Evolutionary conservation across 768 basidiomycete species (phyloP).

Genomic region (Tulasnella sp.): DNA sequence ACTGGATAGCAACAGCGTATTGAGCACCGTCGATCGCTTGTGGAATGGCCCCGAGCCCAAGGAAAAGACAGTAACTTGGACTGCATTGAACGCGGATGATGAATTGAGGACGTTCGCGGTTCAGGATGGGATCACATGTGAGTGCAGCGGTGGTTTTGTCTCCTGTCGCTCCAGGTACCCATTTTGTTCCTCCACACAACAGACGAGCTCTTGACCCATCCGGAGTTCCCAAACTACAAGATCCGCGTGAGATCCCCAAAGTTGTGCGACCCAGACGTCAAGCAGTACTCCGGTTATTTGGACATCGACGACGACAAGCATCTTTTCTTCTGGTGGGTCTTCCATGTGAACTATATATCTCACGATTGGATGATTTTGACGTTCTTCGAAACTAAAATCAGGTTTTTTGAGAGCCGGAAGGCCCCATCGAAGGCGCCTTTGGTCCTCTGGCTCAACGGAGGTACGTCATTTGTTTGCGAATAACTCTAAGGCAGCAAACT

Average conservation of each 20-base stretch:
- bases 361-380: background rate
- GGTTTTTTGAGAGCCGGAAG: constrained; percentile 65
- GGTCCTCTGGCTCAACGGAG: constrained; percentile 76
- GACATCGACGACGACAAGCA: constrained; percentile 72
- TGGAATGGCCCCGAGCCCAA: constrained; percentile 23
- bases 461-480: constrained; percentile 32
- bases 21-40: constrained; percentile 1
- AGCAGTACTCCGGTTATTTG: constrained; percentile 75
- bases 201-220: constrained; percentile 59
- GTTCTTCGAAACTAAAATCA: too few species aligned
- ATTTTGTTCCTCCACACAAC: background rate
- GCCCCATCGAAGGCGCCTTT: constrained; percentile 70
- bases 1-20: background rate
- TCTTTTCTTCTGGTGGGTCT: constrained; percentile 72
- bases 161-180: background rate
- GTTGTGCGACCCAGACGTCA: constrained; percentile 69
- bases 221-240: constrained; percentile 41
- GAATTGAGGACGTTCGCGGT: constrained; percentile 56
- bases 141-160: constrained; percentile 25
- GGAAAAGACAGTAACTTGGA: constrained; percentile 47
- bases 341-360: too few species aligned
- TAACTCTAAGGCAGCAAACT: background rate
- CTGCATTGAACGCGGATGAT: constrained; percentile 25
- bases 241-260: constrained; percentile 47
- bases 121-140: constrained; percentile 63